These are phyloP conservation scores for Salix suchowensis DNA, from an alignment of 345 rosid genomes.

Conservation along the genomic window DNA sequence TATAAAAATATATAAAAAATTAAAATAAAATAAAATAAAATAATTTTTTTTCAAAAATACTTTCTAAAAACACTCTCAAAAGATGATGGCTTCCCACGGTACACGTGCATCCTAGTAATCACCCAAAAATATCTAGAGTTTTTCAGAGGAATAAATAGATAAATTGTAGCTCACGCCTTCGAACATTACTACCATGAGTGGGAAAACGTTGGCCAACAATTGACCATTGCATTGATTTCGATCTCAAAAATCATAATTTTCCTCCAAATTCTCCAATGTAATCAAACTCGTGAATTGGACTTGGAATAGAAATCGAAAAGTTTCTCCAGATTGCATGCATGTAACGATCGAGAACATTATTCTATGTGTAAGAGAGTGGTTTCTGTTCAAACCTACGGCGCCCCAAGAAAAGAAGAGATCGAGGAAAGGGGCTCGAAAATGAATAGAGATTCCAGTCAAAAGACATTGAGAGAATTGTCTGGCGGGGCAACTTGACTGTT, in stretches of 20 bases:
- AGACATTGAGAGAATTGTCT: background rate
- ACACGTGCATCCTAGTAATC: background rate
- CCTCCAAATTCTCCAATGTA: background rate
- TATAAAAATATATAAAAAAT: too few relatives aligned
- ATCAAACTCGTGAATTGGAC: background rate
- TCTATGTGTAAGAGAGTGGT: background rate
- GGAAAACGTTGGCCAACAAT: conserved; percentile 17
- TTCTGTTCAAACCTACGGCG: conserved; percentile 21
- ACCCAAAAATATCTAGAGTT: background rate
- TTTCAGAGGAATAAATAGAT: background rate
- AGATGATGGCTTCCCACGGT: background rate
- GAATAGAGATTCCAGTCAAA: background rate
- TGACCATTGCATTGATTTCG: background rate
- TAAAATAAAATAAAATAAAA: too few relatives aligned
- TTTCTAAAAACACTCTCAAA: background rate
- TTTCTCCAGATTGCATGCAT: background rate
- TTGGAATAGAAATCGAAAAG: background rate
- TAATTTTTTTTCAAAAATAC: too few relatives aligned
- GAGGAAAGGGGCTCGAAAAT: background rate
- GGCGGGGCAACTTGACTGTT: too few relatives aligned
- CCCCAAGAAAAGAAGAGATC: background rate
- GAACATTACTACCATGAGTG: background rate
- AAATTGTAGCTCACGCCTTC: background rate
- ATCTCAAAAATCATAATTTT: background rate
- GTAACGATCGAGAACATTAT: background rate